A percentile compares a stretch with the other conserved stretches of the same genome.
These are phyloP conservation scores for Vitis hybrid DNA, from an alignment of 177 flowering plant genomes.

Conservation along the genomic window DNA sequence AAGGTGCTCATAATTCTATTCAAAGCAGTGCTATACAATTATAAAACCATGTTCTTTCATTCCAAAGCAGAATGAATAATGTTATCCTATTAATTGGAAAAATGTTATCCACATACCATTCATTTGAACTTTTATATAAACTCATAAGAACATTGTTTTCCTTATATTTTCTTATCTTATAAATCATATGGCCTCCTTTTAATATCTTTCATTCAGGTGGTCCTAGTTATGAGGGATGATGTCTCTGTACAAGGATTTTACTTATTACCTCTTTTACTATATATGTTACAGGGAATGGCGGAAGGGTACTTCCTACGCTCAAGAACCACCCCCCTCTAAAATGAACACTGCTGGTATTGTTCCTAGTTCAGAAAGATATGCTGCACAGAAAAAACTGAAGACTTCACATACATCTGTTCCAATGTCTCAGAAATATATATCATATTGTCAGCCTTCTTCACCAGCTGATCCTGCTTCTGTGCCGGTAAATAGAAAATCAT, in stretches of 20 bases:
- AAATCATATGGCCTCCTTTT: neutral
- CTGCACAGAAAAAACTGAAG: constrained; percentile 23
- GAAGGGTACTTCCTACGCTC: constrained; percentile 11
- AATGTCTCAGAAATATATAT: constrained; percentile 12
- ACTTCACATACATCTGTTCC: constrained; percentile 9
- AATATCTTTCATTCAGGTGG: neutral
- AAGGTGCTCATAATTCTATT: constrained; percentile 26
- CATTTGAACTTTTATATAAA: no score
- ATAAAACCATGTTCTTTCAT: no score
- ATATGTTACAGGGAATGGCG: constrained; percentile 31
- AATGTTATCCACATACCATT: no score
- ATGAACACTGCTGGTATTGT: constrained; percentile 6
- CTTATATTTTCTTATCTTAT: neutral
- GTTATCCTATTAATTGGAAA: no score
- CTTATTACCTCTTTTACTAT: neutral
- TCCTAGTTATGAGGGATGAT: constrained; percentile 10
- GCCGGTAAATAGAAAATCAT: constrained; percentile 22
- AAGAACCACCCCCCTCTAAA: constrained; percentile 3
- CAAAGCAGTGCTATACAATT: no score
- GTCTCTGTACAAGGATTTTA: no score
- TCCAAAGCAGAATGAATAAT: no score
- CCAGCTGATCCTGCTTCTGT: constrained; percentile 18
- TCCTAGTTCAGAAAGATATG: constrained; percentile 11
- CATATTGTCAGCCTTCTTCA: constrained; percentile 19
- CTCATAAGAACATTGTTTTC: no score